Conservation (phyloP, 192 early-diverging fungal species). For the Podila epigama region DNA sequence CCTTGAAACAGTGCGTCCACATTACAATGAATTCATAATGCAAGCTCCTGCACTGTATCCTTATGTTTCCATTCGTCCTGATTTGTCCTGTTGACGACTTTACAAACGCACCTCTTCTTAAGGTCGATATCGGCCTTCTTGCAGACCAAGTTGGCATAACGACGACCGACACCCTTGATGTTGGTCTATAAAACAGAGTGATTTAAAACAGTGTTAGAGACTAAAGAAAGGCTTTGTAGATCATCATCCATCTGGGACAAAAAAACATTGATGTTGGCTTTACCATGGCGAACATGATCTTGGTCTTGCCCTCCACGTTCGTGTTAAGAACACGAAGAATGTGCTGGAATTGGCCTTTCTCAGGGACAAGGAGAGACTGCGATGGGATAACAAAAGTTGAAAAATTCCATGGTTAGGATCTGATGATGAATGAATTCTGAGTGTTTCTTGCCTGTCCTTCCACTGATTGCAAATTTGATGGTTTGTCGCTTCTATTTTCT, state of each 20-base stretch:
- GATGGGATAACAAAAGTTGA: slow-evolving; percentile 9
- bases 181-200: slow-evolving; percentile 59
- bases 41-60: too few relatives aligned
- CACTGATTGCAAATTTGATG: too few relatives aligned
- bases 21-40: too few relatives aligned
- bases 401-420: slow-evolving; percentile 17
- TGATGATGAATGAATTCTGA: not conserved
- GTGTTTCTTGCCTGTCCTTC: not conserved
- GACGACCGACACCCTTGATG: slow-evolving; percentile 99
- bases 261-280: slow-evolving; percentile 17
- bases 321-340: slow-evolving; percentile 99
- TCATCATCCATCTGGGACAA: not conserved
- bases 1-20: too few relatives aligned
- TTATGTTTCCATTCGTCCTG: not conserved
- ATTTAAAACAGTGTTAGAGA: not conserved
- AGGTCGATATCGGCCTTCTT: slow-evolving; percentile 99
- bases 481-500: not conserved
- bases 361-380: slow-evolving; percentile 89
- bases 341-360: slow-evolving; percentile 94
- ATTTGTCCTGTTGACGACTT: slow-evolving; percentile 5
- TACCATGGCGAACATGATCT: slow-evolving; percentile 92
- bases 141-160: slow-evolving; percentile 98
- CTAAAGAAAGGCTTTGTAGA: too few relatives aligned
- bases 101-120: slow-evolving; percentile 78
- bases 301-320: slow-evolving; percentile 95